These are phyloP conservation scores for Lactarius psammicola DNA, from an alignment of 768 basidiomycete genomes.

Conservation along the genomic window DNA sequence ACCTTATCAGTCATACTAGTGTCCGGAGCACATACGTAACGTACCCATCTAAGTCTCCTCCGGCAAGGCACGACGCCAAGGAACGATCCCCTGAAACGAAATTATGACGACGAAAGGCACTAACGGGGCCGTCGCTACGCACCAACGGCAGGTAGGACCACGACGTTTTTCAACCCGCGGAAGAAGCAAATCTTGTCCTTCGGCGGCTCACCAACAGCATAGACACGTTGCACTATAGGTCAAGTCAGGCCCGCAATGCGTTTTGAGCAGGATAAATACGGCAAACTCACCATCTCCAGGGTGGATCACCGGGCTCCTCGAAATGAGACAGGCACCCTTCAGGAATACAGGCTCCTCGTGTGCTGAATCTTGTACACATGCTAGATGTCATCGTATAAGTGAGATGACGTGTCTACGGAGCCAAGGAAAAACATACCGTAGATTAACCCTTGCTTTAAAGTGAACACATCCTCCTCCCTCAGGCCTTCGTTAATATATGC, in stretches of 20 bases:
- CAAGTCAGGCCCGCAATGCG: background rate
- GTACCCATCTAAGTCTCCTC: slow-evolving; percentile 79
- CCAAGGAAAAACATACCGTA: slow-evolving; percentile 14
- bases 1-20: background rate
- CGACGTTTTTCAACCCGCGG: slow-evolving; percentile 31
- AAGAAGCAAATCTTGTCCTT: slow-evolving; percentile 29
- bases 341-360: slow-evolving; percentile 11
- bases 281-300: slow-evolving; percentile 35
- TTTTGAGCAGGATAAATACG: background rate
- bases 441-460: slow-evolving; percentile 9
- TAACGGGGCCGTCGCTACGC: background rate
- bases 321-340: slow-evolving; percentile 29
- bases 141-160: slow-evolving; percentile 30
- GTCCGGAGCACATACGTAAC: background rate
- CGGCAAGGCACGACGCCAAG: slow-evolving; percentile 66
- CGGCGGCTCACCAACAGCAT: slow-evolving; percentile 35
- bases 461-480: slow-evolving; percentile 12
- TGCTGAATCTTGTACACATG: slow-evolving; percentile 19
- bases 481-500: slow-evolving; percentile 20
- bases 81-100: slow-evolving; percentile 51
- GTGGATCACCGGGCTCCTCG: slow-evolving; percentile 37
- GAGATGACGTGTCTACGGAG: no score
- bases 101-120: background rate
- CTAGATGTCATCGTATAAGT: background rate
- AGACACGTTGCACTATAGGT: slow-evolving; percentile 30